These are phyloP conservation scores for Trichoderma arundinaceum DNA, from an alignment of 2,329 filamentous ascomycete genomes.

Conservation along the genomic window DNA sequence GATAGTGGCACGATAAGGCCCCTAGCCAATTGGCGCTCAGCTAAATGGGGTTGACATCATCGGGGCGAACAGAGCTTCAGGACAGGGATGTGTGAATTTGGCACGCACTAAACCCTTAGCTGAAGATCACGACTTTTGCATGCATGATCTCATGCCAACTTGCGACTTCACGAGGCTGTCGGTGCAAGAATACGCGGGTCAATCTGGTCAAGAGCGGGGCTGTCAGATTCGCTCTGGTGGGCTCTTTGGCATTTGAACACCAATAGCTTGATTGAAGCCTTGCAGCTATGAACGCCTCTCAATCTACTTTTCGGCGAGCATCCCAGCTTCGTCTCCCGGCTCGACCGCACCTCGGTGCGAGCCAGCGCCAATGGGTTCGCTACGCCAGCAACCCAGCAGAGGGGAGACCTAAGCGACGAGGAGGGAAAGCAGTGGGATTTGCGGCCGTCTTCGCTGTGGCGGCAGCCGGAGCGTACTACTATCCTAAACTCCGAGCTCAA, in stretches of 20 bases:
- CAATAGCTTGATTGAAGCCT: background rate
- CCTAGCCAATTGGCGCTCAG: constrained; percentile 27
- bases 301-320: constrained; percentile 40
- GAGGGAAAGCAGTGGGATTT: constrained; percentile 42
- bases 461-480: constrained; percentile 48
- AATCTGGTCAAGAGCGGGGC: constrained; percentile 14
- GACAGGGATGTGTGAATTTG: constrained; percentile 22
- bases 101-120: constrained; percentile 16
- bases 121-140: constrained; percentile 6
- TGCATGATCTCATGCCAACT: constrained; percentile 30
- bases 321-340: constrained; percentile 36
- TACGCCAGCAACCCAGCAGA: constrained; percentile 37
- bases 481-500: constrained; percentile 44
- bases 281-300: constrained; percentile 43
- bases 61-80: constrained; percentile 13
- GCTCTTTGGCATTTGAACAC: background rate
- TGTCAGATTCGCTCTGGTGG: background rate
- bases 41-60: constrained; percentile 27
- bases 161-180: constrained; percentile 8
- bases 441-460: constrained; percentile 47
- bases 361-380: constrained; percentile 42
- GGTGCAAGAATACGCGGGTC: constrained; percentile 19
- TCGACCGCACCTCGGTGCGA: constrained; percentile 35
- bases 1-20: constrained; percentile 32
- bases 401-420: constrained; percentile 35